phyloP scores from a whole-genome alignment of 1,139 yeast species.

The Taiozyma sp. region DNA sequence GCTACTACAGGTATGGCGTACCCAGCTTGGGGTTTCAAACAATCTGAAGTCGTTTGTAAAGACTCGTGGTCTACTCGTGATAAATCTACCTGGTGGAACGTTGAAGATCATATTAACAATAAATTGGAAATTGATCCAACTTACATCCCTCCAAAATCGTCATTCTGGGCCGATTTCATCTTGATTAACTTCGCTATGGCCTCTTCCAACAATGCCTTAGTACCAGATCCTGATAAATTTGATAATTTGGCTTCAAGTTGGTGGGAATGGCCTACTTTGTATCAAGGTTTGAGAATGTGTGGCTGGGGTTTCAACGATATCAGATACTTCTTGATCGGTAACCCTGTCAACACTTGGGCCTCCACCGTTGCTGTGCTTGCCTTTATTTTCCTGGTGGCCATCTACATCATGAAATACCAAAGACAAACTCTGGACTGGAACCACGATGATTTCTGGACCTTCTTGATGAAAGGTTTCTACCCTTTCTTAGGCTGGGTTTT shows the following conservation, averaged over 20 bases:
- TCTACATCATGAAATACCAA: conserved; percentile 51
- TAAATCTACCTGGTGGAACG: conserved; percentile 76
- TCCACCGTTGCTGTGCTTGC: conserved; percentile 35
- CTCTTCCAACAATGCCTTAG: conserved; percentile 68
- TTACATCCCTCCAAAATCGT: conserved; percentile 61
- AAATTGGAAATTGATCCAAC: conserved; percentile 34
- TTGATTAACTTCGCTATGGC: conserved; percentile 71
- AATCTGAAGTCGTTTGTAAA: conserved; percentile 74
- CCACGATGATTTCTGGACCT: conserved; percentile 25
- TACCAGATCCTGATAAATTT: conserved; percentile 65
- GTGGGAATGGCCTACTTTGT: conserved; percentile 79
- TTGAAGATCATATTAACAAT: conserved; percentile 59
- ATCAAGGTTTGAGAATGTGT: conserved; percentile 64
- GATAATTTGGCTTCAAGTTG: conserved; percentile 63
- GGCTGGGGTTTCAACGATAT: conserved; percentile 47
- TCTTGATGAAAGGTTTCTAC: conserved; percentile 50
- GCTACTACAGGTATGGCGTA: conserved; percentile 67
- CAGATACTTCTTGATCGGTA: conserved; percentile 60
- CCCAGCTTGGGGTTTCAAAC: conserved; percentile 80
- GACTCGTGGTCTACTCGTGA: conserved; percentile 43
- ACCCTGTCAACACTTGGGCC: conserved; percentile 63
- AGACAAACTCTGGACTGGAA: conserved; percentile 40
- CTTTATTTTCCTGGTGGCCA: conserved; percentile 31
- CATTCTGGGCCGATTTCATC: conserved; percentile 67
- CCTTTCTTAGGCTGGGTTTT: conserved; percentile 68